A percentile compares a stretch with the other conserved stretches of the same genome.
Evolutionary conservation across 2,329 filamentous ascomycete genomes (phyloP).

Genomic region (Aspergillus latus): DNA sequence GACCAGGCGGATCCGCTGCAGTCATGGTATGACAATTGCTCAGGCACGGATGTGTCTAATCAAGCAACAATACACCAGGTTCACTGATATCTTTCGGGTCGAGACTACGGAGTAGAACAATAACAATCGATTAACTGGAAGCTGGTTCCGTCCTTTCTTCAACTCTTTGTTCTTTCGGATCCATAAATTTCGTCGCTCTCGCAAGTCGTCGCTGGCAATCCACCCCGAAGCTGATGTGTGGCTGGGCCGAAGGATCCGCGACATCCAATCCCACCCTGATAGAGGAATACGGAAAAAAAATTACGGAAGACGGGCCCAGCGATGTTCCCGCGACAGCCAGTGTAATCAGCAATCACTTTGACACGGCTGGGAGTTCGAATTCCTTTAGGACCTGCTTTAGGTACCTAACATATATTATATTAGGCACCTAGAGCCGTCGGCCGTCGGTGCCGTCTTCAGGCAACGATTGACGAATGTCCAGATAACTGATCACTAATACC

Average conservation of each 20-base stretch:
- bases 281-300: not conserved
- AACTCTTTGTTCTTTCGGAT: slow-evolving; percentile 1
- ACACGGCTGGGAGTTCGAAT: not conserved
- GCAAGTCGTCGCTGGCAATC: not conserved
- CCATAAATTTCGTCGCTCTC: not conserved
- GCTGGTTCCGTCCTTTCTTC: not conserved
- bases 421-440: not conserved
- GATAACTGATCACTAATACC: not conserved
- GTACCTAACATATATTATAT: slow-evolving; percentile 3
- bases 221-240: slow-evolving; percentile 17
- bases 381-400: not conserved
- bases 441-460: not conserved
- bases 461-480: not conserved
- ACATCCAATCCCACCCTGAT: slow-evolving; percentile 17
- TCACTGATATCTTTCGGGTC: not conserved
- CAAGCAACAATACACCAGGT: slow-evolving; percentile 3
- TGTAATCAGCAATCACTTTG: not conserved
- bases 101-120: not conserved
- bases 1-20: slow-evolving; percentile 7
- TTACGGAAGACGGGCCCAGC: not conserved
- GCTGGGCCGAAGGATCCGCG: slow-evolving; percentile 21
- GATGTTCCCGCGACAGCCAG: not conserved
- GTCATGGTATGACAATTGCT: slow-evolving; percentile 6
- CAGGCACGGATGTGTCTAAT: slow-evolving; percentile 7
- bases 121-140: not conserved